A percentile compares a stretch with the other conserved stretches of the same genome.
phyloP scores from a whole-genome alignment of 2,329 filamentous ascomycete species.

The Cercospora beticola region DNA sequence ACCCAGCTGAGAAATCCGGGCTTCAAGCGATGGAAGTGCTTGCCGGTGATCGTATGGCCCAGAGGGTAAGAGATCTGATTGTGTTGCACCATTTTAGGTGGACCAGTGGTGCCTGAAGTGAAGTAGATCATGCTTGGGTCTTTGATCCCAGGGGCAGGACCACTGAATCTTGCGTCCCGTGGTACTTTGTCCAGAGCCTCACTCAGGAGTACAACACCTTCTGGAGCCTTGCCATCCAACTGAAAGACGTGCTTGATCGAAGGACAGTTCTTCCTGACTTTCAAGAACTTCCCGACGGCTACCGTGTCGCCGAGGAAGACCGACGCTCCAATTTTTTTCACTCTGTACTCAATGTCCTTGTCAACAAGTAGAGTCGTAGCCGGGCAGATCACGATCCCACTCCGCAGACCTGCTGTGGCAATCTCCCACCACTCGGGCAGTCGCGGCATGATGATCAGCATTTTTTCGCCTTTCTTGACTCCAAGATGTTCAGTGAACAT shows the following conservation, averaged over 20 bases:
- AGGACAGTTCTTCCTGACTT: slow-evolving; percentile 36
- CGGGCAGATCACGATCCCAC: slow-evolving; percentile 42
- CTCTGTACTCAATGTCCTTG: slow-evolving; percentile 44
- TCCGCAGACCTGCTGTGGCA: slow-evolving; percentile 40
- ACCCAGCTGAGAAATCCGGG: slow-evolving; percentile 44
- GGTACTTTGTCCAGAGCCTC: slow-evolving; percentile 32
- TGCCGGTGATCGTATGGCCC: slow-evolving; percentile 43
- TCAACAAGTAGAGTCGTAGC: slow-evolving; percentile 42
- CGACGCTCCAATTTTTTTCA: slow-evolving; percentile 37
- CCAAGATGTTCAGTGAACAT: slow-evolving; percentile 38
- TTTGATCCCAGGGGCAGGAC: slow-evolving; percentile 31
- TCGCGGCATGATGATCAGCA: slow-evolving; percentile 41
- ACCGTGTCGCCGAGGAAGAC: slow-evolving; percentile 42
- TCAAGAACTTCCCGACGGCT: slow-evolving; percentile 39
- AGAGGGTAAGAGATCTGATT: slow-evolving; percentile 45
- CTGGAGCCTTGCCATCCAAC: slow-evolving; percentile 25
- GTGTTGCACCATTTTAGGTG: slow-evolving; percentile 46
- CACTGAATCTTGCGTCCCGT: slow-evolving; percentile 27
- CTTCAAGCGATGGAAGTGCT: slow-evolving; percentile 40
- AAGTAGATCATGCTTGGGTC: slow-evolving; percentile 43
- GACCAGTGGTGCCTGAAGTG: slow-evolving; percentile 43
- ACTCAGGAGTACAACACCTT: slow-evolving; percentile 33
- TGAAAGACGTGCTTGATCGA: slow-evolving; percentile 40
- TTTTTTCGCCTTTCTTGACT: slow-evolving; percentile 38
- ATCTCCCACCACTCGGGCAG: slow-evolving; percentile 45